These are phyloP conservation scores for Scedosporium aurantiacum DNA, from an alignment of 2,329 filamentous ascomycete species.

Conservation along the genomic window DNA sequence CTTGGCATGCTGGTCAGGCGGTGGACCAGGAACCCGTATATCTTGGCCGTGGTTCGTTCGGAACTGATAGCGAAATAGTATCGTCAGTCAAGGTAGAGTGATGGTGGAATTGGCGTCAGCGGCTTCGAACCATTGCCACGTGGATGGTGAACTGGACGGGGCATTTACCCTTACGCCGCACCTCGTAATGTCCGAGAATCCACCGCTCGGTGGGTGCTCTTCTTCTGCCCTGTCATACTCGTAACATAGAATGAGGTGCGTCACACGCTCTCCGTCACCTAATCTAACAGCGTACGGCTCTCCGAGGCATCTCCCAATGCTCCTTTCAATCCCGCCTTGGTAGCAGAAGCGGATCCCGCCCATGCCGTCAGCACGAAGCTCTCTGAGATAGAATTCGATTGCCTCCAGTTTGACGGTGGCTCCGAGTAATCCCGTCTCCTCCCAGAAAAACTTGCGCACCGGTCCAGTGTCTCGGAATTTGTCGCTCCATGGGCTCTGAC, in stretches of 20 bases:
- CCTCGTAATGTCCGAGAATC: no score
- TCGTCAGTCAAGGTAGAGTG: background rate
- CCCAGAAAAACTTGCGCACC: background rate
- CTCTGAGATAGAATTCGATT: background rate
- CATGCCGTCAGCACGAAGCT: background rate
- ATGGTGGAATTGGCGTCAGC: background rate
- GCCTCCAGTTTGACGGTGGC: background rate
- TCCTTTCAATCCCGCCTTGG: background rate
- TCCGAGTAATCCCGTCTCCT: background rate
- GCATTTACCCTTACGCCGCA: no score
- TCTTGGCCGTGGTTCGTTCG: background rate
- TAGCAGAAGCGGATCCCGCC: background rate
- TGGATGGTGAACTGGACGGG: no score
- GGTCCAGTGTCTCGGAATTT: background rate
- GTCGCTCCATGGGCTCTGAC: background rate
- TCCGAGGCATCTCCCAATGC: background rate
- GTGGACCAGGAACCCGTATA: no score
- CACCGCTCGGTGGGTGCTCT: no score
- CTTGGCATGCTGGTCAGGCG: no score
- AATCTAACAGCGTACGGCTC: background rate
- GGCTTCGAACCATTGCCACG: no score
- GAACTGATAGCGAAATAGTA: background rate
- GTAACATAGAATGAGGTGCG: no score
- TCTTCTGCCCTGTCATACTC: no score
- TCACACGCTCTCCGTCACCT: background rate